Evolutionary conservation across 768 basidiomycete genomes (phyloP), one percentile per base, ranked within the genome.

Genomic region (Goffeauzyma gilvescens): DNA sequence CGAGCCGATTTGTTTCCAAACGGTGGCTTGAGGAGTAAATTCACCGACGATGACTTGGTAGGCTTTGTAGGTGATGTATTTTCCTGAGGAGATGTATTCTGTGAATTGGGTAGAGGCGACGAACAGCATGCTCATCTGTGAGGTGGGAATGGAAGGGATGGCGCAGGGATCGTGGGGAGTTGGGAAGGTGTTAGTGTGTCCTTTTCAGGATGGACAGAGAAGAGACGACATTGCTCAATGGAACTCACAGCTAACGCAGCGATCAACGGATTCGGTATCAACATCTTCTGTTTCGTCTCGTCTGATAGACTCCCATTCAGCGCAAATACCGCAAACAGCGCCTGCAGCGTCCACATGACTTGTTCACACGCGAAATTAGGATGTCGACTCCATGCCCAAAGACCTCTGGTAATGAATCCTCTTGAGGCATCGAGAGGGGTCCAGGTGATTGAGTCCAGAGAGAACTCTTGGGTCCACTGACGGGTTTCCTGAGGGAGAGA

Each of bases 341-440:
- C 56, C 39, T 63, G 62, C 5, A 54, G 44, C 5, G 57, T 10
- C 62, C 62, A 89, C 65, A 89, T 85, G 13, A 66, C 62, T 61
- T 89, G 86, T 60, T 96, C 90, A 60, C 81, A 86, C 1, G 78
- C 66, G 59, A 85, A 89, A 62, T 96, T 96, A 26, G 90, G 87
- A 62, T 96, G 90, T 13, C 90, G 69, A 2, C 74, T 75, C 69
- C 76, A 89, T 2, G 74, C 72, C 81, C 82, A 96, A 6, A 95
- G 62, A 3, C 89, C 89, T 15, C 71, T 69, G 0, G 85, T 84
- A 20, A 78, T 65, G 59, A 95, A 95, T 0, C 90, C 90, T 9
- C 87, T 70, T 17, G 40, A n/a, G 22, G 42, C 42, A 22, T 49
- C 47, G 9, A 21, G 5, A 22, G 42, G 23, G 2, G 47, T 48